Evolutionary conservation across 495 filamentous ascomycete genomes (phyloP).

Genomic region (Elaphomyces granulatus): DNA sequence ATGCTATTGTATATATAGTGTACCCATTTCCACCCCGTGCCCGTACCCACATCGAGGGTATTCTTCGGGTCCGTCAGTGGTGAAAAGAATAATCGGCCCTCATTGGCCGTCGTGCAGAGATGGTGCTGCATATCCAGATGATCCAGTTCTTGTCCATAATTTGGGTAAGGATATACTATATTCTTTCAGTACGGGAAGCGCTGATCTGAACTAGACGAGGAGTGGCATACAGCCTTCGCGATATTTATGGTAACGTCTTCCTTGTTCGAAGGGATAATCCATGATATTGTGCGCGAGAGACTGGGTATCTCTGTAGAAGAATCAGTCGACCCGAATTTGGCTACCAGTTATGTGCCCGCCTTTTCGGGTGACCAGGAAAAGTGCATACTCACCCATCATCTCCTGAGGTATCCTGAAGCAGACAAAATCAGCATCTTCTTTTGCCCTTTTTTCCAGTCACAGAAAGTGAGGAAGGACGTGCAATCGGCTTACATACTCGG

Average conservation of each 20-base stretch:
- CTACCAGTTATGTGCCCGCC: no score
- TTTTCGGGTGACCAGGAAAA: no score
- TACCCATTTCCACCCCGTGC: no score
- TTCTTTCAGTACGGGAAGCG: slow-evolving; percentile 9
- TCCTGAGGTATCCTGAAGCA: no score
- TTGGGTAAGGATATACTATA: slow-evolving; percentile 42
- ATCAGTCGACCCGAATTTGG: no score
- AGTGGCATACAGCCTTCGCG: slow-evolving; percentile 37
- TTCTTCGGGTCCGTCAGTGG: slow-evolving; percentile 39
- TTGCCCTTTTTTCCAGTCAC: no score
- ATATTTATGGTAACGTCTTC: slow-evolving; percentile 42
- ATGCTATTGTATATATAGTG: no score
- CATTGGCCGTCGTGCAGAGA: slow-evolving; percentile 39
- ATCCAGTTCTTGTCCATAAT: slow-evolving; percentile 41
- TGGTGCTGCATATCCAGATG: slow-evolving; percentile 47
- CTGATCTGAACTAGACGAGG: neutral
- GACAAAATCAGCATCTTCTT: no score
- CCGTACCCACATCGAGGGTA: slow-evolving; percentile 55
- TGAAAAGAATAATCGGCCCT: slow-evolving; percentile 40
- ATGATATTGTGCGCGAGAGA: slow-evolving; percentile 36
- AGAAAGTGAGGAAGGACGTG: no score
- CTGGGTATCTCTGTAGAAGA: slow-evolving; percentile 30
- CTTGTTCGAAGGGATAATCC: slow-evolving; percentile 40
- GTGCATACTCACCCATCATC: no score
- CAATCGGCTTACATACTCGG: no score